phyloP scores from a whole-genome alignment of 441 rosid genomes.

The Adansonia grandidieri region DNA sequence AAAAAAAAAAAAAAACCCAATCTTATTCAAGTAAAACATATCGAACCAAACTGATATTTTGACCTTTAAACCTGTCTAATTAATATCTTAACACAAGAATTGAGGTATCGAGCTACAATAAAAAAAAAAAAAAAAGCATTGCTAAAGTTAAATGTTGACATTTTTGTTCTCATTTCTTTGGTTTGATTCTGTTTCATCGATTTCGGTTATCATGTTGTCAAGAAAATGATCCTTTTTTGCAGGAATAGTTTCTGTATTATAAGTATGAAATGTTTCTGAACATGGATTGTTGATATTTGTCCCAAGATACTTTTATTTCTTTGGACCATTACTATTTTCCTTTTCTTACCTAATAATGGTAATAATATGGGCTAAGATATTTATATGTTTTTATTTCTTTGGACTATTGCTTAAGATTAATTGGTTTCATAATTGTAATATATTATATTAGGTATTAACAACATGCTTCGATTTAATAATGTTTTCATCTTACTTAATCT shows the following conservation, averaged over 20 bases:
- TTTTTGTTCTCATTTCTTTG: neutral
- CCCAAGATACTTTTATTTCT: neutral
- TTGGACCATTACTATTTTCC: neutral
- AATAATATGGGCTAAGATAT: too few relatives aligned
- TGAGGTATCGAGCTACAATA: neutral
- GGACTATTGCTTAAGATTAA: neutral
- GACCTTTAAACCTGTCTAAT: too few relatives aligned
- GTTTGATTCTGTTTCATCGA: neutral
- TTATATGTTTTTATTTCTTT: neutral
- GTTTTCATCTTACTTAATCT: neutral
- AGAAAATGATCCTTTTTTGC: neutral
- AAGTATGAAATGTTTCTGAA: neutral
- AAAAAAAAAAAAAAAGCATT: neutral
- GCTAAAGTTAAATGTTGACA: neutral
- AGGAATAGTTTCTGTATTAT: neutral
- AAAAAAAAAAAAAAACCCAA: too few relatives aligned
- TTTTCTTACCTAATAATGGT: too few relatives aligned
- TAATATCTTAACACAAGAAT: neutral
- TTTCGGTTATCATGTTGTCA: neutral
- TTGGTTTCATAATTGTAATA: neutral
- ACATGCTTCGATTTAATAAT: neutral
- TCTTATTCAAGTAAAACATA: too few relatives aligned
- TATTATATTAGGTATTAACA: neutral
- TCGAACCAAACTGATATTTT: too few relatives aligned
- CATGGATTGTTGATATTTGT: neutral